Base-by-base conservation (phyloP, 441 rosid species). In the Manihot esculenta region DNA sequence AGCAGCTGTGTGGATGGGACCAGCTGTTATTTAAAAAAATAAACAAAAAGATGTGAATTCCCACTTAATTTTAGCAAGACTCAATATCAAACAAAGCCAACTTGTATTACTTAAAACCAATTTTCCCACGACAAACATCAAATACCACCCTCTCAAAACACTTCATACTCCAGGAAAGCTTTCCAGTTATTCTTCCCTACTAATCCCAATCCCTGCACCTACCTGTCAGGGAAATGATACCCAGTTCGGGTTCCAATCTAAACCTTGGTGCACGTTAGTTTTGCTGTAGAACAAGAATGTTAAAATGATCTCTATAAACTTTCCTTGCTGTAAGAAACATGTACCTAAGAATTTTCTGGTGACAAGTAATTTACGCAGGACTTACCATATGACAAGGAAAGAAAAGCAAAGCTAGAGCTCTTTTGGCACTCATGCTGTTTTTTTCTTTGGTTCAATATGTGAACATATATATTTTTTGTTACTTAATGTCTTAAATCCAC, bases 11-110 rank as follows among this genome's bases (percentile, higher is more conserved):
- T 83, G 68, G 48, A 78, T 54, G 47, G 81, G 74, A 3, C 35
- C 77, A 72, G 85, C 88, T 85, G 82, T 58, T 65, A 79, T 62
- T 60, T 4, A 70, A 60, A 72, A 63, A 42, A 55, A 69, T 48
- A n/a, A 38, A 59, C 77, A 55, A 44, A 17, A 64, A 69, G 60
- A 73, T 64, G 4, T 30, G 33, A 30, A 30, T 55, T 72, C 53
- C 67, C 48, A 64, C 14, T 18, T 18, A 42, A 11, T 21, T 20
- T 7, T 17, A n/a, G n/a, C n/a, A 42, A 65, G 50, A 15, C 62
- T 27, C 30, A 66, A 24, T 56, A 60, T 35, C 35, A 66, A 49
- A 13, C 64, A 67, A 60, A 53, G 49, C 60, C 69, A 49, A 17
- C 4, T 3, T 17, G 33, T 35, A 60, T 56, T 35, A 61, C 72